A percentile compares a stretch with the other conserved stretches of the same genome.
These are phyloP conservation scores for Larix kaempferi DNA, from an alignment of 75 land plant species.

Conservation along the genomic window DNA sequence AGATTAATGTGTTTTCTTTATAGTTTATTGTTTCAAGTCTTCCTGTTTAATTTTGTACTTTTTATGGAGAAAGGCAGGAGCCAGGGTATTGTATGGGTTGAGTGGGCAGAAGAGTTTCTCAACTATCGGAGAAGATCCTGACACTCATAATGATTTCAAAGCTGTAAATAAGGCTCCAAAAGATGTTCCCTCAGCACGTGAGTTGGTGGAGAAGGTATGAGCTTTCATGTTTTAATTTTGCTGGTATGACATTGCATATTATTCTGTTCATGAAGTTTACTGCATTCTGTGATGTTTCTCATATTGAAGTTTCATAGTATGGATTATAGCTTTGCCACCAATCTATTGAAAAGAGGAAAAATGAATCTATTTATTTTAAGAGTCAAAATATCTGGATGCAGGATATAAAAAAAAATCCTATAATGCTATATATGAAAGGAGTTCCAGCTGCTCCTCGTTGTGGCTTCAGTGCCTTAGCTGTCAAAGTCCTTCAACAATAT, in stretches of 20 bases:
- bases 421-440: slow-evolving; percentile 97
- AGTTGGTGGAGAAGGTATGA: slow-evolving; percentile 55
- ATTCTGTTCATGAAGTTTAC: slow-evolving; percentile 21
- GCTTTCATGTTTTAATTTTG: not conserved
- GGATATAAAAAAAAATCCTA: slow-evolving; percentile 87
- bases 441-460: slow-evolving; percentile 88
- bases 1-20: no score
- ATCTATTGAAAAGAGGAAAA: not conserved
- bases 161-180: slow-evolving; percentile 45
- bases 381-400: slow-evolving; percentile 18
- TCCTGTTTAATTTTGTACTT: no score
- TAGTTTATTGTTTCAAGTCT: no score
- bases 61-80: not conserved
- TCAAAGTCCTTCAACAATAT: slow-evolving; percentile 59
- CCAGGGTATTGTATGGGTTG: not conserved
- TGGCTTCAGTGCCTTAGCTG: slow-evolving; percentile 90
- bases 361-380: not conserved
- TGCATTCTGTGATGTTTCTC: not conserved
- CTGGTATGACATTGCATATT: not conserved
- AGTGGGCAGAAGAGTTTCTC: slow-evolving; percentile 18
- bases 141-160: slow-evolving; percentile 81
- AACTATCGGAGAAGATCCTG: slow-evolving; percentile 42
- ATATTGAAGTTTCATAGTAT: not conserved
- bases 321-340: not conserved
- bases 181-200: slow-evolving; percentile 47